Percentiles rank a stretch among this genome's conserved stretches.
phyloP scores from a whole-genome alignment of 2,329 filamentous ascomycete species.

The Ophiocordyceps camponoti-rufipedis region DNA sequence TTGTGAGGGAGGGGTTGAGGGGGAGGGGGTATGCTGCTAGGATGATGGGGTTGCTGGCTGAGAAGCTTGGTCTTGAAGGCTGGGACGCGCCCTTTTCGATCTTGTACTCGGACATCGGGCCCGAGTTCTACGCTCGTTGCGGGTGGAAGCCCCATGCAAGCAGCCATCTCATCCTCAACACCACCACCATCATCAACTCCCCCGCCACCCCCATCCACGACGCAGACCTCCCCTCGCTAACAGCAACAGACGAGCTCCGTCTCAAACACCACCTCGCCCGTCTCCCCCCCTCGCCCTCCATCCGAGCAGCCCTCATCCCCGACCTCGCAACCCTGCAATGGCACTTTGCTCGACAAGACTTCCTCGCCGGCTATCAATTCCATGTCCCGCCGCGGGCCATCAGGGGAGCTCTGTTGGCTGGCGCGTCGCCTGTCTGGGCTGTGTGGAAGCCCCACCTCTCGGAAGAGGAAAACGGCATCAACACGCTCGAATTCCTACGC shows the following conservation, averaged over 20 bases:
- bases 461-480: conserved; percentile 39
- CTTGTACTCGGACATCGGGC: conserved; percentile 74
- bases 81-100: conserved; percentile 45
- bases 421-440: conserved; percentile 48
- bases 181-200: conserved; percentile 6
- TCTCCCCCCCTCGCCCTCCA: conserved; percentile 8
- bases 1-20: conserved; percentile 46
- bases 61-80: conserved; percentile 11
- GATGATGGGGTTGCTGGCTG: conserved; percentile 52
- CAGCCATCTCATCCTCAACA: conserved; percentile 46
- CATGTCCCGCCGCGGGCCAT: conserved; percentile 25
- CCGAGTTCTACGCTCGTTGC: conserved; percentile 57
- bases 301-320: conserved; percentile 15
- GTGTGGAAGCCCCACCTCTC: conserved; percentile 52
- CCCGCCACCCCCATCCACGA: conserved; percentile 30
- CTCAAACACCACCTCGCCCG: conserved; percentile 33
- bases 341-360: conserved; percentile 63
- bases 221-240: conserved; percentile 41
- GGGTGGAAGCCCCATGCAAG: conserved; percentile 66
- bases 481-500: conserved; percentile 43
- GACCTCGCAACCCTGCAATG: conserved; percentile 22
- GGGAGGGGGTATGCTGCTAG: conserved; percentile 59
- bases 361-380: conserved; percentile 48
- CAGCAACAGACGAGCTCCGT: conserved; percentile 43
- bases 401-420: not conserved